Evolutionary conservation across 345 rosid species (phyloP).

Genomic region (Eucalyptus globulus): DNA sequence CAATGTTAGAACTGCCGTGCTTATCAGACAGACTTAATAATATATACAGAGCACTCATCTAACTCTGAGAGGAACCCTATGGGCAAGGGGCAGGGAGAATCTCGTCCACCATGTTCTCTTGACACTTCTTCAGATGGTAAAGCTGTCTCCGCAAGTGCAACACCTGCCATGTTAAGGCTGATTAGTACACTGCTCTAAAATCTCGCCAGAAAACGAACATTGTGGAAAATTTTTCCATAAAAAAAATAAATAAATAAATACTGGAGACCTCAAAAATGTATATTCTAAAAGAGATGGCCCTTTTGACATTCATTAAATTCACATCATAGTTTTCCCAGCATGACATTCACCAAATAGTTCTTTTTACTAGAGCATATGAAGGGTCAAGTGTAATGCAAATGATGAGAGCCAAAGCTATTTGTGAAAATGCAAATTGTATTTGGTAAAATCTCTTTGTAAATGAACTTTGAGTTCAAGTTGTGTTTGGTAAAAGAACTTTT

Average conservation of each 20-base stretch:
- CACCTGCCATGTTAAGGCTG: constrained; percentile 24
- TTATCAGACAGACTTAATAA: neutral
- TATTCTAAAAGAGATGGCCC: neutral
- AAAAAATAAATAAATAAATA: no score
- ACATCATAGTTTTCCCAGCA: neutral
- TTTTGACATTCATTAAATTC: neutral
- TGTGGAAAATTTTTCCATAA: neutral
- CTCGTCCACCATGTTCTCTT: constrained; percentile 55
- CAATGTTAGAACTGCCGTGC: neutral
- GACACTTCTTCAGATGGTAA: constrained; percentile 51
- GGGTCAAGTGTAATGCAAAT: no score
- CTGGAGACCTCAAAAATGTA: neutral
- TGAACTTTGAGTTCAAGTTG: no score
- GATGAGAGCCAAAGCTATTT: no score
- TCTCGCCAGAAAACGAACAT: neutral
- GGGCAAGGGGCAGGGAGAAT: constrained; percentile 44
- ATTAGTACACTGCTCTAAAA: neutral
- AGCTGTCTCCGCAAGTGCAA: constrained; percentile 62
- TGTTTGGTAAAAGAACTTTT: no score
- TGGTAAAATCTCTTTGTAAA: no score
- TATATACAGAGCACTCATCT: neutral
- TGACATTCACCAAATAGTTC: neutral
- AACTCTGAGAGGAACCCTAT: neutral
- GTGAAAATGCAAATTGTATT: no score
- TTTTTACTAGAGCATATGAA: neutral